These are phyloP conservation scores for Arctium minus DNA, from an alignment of 129 eudicot species.

Conservation along the genomic window DNA sequence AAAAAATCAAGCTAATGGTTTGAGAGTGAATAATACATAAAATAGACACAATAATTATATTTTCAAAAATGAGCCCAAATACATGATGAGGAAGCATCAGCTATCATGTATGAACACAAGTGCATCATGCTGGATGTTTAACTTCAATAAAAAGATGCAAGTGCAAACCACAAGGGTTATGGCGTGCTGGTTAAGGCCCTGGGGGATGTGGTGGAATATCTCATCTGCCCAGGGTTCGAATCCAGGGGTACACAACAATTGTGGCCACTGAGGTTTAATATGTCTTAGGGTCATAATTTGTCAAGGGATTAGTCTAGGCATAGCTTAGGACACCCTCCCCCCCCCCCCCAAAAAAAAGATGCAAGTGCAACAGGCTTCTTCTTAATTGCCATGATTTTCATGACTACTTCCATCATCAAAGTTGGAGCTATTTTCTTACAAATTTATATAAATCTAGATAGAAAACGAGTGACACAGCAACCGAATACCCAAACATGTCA, in stretches of 20 bases:
- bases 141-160: not conserved
- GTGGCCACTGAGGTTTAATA: no score
- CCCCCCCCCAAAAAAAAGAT: no score
- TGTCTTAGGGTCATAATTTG: no score
- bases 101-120: not conserved
- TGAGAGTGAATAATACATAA: not conserved
- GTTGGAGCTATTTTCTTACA: not conserved
- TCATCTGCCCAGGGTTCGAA: no score
- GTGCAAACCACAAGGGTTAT: not conserved
- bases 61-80: not conserved
- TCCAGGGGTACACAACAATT: no score
- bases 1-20: not conserved
- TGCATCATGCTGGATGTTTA: constrained; percentile 3
- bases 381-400: constrained; percentile 5
- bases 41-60: not conserved
- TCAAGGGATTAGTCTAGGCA: no score
- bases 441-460: not conserved
- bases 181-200: no score
- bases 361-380: not conserved
- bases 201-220: no score
- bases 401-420: not conserved
- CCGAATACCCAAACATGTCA: not conserved
- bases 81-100: constrained; percentile 15
- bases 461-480: not conserved
- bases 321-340: no score